phyloP scores from a whole-genome alignment of 306 rosid genomes.

The Ziziphus jujuba region DNA sequence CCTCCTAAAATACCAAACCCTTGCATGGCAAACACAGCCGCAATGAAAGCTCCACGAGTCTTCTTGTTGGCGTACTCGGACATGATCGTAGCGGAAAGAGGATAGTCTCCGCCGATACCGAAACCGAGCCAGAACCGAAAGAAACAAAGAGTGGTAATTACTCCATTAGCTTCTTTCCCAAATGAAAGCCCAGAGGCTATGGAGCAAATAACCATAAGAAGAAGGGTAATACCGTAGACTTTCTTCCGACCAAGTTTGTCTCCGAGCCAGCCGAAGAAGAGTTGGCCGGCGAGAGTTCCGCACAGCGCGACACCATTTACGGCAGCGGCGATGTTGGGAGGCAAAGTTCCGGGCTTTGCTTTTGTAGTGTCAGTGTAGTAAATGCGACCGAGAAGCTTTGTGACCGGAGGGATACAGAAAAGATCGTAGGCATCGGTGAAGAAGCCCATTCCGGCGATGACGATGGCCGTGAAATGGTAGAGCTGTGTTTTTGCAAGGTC shows the following conservation, averaged over 20 bases:
- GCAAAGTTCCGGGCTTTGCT: constrained; percentile 60
- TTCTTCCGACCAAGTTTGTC: constrained; percentile 80
- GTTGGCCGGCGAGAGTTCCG: constrained; percentile 79
- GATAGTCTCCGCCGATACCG: constrained; percentile 94
- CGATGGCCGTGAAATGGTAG: constrained; percentile 91
- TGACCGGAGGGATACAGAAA: constrained; percentile 78
- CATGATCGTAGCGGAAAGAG: constrained; percentile 93
- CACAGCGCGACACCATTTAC: constrained; percentile 78
- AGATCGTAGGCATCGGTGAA: constrained; percentile 94
- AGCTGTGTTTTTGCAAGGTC: constrained; percentile 78
- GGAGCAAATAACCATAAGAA: constrained; percentile 74
- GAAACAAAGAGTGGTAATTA: constrained; percentile 69
- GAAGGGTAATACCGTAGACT: constrained; percentile 73
- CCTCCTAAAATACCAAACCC: constrained; percentile 86
- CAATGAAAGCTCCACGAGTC: constrained; percentile 89
- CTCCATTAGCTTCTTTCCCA: constrained; percentile 37
- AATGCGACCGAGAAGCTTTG: constrained; percentile 70
- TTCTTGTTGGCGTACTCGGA: constrained; percentile 90
- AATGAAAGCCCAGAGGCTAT: constrained; percentile 73
- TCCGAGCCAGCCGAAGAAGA: constrained; percentile 97
- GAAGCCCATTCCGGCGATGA: constrained; percentile 96
- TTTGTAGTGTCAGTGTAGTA: constrained; percentile 31
- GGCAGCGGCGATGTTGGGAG: constrained; percentile 64
- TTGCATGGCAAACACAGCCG: constrained; percentile 93
- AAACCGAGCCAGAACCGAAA: constrained; percentile 97